Evolutionary conservation across 768 basidiomycete species (phyloP).

Genomic region (Psilocybe cyanescens): DNA sequence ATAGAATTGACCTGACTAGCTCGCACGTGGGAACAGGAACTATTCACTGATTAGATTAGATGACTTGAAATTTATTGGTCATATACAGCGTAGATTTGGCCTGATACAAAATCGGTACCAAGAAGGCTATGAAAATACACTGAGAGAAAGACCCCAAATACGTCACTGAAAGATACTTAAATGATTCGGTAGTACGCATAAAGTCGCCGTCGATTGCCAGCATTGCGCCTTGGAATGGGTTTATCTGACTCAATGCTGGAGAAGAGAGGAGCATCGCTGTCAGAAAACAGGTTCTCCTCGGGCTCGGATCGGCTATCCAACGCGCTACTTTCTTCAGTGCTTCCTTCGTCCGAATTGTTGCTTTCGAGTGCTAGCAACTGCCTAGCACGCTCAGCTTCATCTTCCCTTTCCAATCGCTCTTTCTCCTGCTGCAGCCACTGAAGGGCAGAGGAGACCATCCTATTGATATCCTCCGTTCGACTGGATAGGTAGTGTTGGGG

Average conservation of each 20-base stretch:
- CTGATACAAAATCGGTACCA: no score
- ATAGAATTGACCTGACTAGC: neutral
- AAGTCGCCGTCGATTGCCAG: no score
- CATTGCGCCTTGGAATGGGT: no score
- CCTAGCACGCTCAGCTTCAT: neutral
- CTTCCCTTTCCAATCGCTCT: slow-evolving; percentile 8
- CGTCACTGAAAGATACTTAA: no score
- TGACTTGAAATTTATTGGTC: neutral
- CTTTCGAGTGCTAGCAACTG: neutral
- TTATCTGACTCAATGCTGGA: no score
- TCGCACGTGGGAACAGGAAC: slow-evolving; percentile 4
- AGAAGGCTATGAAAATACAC: no score
- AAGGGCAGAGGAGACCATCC: slow-evolving; percentile 10
- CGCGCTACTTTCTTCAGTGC: neutral
- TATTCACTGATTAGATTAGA: slow-evolving; percentile 6
- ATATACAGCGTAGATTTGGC: no score
- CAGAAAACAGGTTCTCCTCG: no score
- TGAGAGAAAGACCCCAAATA: no score
- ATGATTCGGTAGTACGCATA: no score
- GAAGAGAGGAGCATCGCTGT: no score
- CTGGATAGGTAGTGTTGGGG: neutral
- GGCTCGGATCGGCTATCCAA: no score
- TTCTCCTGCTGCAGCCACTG: slow-evolving; percentile 8
- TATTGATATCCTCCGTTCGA: slow-evolving; percentile 5
- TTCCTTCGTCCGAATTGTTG: neutral